Base-by-base conservation (phyloP, 441 rosid species). In the Raphanus hybrid region DNA sequence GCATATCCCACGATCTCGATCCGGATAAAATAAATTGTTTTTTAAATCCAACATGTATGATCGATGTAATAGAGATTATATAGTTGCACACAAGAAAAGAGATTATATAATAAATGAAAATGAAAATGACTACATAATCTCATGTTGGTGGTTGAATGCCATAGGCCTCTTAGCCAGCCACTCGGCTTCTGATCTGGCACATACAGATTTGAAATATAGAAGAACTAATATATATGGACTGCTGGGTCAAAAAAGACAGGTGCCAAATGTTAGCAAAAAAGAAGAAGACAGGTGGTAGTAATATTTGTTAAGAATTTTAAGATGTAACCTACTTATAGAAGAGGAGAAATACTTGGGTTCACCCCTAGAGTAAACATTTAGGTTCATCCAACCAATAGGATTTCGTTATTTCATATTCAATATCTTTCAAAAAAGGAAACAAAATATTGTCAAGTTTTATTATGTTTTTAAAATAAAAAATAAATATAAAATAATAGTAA, bases 231-330 rank as follows among this genome's bases (percentile, higher is more conserved):
- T 12, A 43, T 60, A 27, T 41, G 58, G 55, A 41, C 54, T 35
- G 23, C 37, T 37, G 41, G 26, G 64, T 65, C 59, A 65, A 6
- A 50, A n/a, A 9, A 2, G 14, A 14, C 20, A 26, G n/a, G 43
- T 54, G 26, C 26, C 26, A 23, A 23, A 23, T 23, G 26, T 23
- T 23, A 0, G 2, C 26, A 23, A 23, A 23, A 23, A 23, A 23
- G 2, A 23, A 23, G 26, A 23, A 29, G 34, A 29, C 41, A 4
- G 9, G 9, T 35, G 41, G 34, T 29, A 29, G 34, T 4, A 27
- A 8, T 57, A 64, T 54, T 5, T 74, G 58, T 65, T 65, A 14
- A 29, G 37, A 75, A 75, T 43, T n/a, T 67, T 16, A 8, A 75
- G 78, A 61, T 50, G 34, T n/a, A 43, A 75, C 11, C 7, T 43